Base-by-base conservation (phyloP, 306 rosid genomes). In the Sesbania bispinosa region DNA sequence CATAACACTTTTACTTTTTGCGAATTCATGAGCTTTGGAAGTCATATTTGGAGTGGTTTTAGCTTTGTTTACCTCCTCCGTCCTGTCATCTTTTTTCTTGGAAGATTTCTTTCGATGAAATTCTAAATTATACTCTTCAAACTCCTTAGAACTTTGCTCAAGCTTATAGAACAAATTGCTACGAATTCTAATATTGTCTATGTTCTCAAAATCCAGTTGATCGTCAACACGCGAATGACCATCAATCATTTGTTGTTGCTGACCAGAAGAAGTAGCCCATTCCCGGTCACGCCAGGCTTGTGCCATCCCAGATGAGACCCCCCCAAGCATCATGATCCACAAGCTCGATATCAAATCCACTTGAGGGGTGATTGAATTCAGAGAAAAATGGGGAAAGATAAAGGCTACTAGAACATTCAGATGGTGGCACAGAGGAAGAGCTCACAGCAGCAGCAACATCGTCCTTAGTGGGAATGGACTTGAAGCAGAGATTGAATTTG, bases 121-220 rank as follows among this genome's bases (percentile, higher is more conserved):
- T 10, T 94, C 95, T 2, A 81, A 73, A 54, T 63, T 89, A 67
- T 87, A 89, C 83, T 94, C 98, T 76, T 94, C 96, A 78, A 70
- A 94, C 84, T 94, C 96, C 72, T 85, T 87, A 66, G 97, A 89
- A 67, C 85, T 82, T 1, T 83, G 86, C 48, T 94, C 95, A 15
- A 94, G 90, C 81, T 90, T 90, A 61, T 68, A 94, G 55, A 90
- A 89, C 19, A 91, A 84, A 69, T 54, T 85, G 4, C 95, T 95
- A 0, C 75, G 89, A 47, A 90, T 55, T 73, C 96, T 89, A 91
- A 91, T 80, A 29, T 80, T 83, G 57, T 93, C 97, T 48, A 91
- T 73, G 74, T 89, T 86, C 41, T 94, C 97, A 55, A 86, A 83
- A 79, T 87, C 95, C 0, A 79, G 65, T 13, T 87, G 93, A 53